A percentile compares a stretch with the other conserved stretches of the same genome.
These are phyloP conservation scores for Tetraselmis striata DNA, from an alignment of 139 green algal genomes.

Conservation along the genomic window DNA sequence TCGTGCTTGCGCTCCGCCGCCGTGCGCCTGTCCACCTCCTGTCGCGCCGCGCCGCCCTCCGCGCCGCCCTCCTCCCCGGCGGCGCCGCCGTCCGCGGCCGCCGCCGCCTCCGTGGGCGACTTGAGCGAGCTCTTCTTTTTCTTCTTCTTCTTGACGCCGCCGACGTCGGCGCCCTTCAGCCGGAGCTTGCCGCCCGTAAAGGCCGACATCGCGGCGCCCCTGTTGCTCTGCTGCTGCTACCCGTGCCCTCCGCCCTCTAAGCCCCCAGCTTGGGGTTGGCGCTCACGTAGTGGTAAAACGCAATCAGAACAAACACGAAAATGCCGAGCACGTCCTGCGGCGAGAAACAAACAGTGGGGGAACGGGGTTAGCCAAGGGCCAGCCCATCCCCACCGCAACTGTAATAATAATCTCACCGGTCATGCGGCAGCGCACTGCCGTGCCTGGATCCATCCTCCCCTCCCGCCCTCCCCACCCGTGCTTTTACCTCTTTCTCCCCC, in stretches of 20 bases:
- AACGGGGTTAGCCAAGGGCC: neutral
- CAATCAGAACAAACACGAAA: slow-evolving; percentile 57
- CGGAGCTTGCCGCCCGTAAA: slow-evolving; percentile 81
- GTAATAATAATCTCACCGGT: neutral
- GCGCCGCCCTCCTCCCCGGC: slow-evolving; percentile 8
- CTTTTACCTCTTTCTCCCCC: no score
- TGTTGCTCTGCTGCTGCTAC: slow-evolving; percentile 12
- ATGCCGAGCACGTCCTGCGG: slow-evolving; percentile 67
- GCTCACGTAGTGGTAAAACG: slow-evolving; percentile 69
- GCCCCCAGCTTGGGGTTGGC: slow-evolving; percentile 35
- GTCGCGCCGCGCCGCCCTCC: neutral
- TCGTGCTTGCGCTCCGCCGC: slow-evolving; percentile 69
- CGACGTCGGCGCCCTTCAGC: slow-evolving; percentile 66
- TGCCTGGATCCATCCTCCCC: neutral
- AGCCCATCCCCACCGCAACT: neutral
- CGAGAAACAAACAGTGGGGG: neutral
- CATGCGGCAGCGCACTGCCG: neutral
- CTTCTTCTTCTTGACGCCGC: slow-evolving; percentile 68
- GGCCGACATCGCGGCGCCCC: slow-evolving; percentile 37
- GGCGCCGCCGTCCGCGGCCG: neutral
- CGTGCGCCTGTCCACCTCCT: slow-evolving; percentile 62
- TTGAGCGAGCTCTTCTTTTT: slow-evolving; percentile 61
- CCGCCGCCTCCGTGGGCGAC: neutral
- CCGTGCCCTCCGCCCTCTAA: neutral
- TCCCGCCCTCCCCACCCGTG: no score